phyloP scores from a whole-genome alignment of 2,329 filamentous ascomycete genomes.

The Aureobasidium sp. region DNA sequence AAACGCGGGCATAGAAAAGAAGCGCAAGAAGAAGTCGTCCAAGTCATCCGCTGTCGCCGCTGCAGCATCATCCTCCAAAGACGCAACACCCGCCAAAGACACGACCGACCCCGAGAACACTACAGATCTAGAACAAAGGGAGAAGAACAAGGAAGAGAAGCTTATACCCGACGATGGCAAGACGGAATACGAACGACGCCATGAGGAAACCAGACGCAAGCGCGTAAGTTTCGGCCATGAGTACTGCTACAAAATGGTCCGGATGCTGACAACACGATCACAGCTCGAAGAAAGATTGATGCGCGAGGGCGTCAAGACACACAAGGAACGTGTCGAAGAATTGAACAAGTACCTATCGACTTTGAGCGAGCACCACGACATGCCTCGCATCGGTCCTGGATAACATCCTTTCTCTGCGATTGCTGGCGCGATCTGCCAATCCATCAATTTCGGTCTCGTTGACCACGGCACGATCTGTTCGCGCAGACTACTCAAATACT shows the following conservation, averaged over 20 bases:
- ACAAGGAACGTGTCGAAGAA: conserved; percentile 94
- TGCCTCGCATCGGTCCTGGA: conserved; percentile 58
- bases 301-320: conserved; percentile 84
- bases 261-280: not conserved
- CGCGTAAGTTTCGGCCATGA: conserved; percentile 52
- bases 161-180: conserved; percentile 42
- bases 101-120: not conserved
- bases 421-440: not conserved
- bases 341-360: conserved; percentile 88
- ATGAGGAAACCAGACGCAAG: conserved; percentile 75
- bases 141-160: conserved; percentile 15
- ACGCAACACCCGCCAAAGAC: conserved; percentile 15
- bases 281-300: conserved; percentile 76
- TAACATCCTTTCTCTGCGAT: conserved; percentile 33
- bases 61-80: conserved; percentile 17
- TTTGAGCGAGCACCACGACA: conserved; percentile 95
- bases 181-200: conserved; percentile 74
- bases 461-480: not conserved
- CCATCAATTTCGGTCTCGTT: not conserved
- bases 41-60: conserved; percentile 20
- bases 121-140: not conserved
- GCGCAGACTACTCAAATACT: not conserved
- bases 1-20: conserved; percentile 56
- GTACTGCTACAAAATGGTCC: not conserved
- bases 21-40: conserved; percentile 49